Evolutionary conservation across 805 yeast species (phyloP).

Genomic region (Ogataea sp.): DNA sequence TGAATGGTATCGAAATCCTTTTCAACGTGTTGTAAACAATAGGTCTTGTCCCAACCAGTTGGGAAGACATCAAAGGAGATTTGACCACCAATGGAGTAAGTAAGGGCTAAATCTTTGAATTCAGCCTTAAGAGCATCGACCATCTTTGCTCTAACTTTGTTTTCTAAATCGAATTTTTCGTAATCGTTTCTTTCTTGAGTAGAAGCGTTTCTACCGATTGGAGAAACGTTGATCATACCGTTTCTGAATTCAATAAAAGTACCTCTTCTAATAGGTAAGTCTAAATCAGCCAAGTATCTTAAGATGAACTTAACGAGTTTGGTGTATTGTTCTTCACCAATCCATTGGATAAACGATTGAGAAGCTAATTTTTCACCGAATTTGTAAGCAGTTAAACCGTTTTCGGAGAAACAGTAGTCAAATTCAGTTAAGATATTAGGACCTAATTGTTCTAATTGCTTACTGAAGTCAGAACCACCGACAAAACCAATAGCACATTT

Average conservation of each 20-base stretch:
- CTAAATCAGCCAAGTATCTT: slow-evolving; percentile 76
- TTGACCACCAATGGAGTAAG: slow-evolving; percentile 99
- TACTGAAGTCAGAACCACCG: slow-evolving; percentile 92
- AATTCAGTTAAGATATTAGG: slow-evolving; percentile 66
- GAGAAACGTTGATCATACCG: slow-evolving; percentile 98
- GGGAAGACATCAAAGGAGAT: slow-evolving; percentile 99
- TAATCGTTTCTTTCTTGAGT: slow-evolving; percentile 89
- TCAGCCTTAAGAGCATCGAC: slow-evolving; percentile 77
- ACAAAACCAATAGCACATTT: slow-evolving; percentile 95
- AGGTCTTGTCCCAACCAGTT: slow-evolving; percentile 99
- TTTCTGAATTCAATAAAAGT: slow-evolving; percentile 98
- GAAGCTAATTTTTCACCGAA: slow-evolving; percentile 81
- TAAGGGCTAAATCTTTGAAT: slow-evolving; percentile 78
- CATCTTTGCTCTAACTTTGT: slow-evolving; percentile 76
- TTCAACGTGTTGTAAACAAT: slow-evolving; percentile 88
- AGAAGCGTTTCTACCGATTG: slow-evolving; percentile 97
- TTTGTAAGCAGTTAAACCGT: slow-evolving; percentile 97
- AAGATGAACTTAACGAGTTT: slow-evolving; percentile 79
- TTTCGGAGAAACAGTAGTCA: slow-evolving; percentile 95
- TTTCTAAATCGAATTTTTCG: slow-evolving; percentile 74
- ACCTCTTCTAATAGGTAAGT: slow-evolving; percentile 96
- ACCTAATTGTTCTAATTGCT: slow-evolving; percentile 96
- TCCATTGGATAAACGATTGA: slow-evolving; percentile 90
- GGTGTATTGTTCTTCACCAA: slow-evolving; percentile 93
- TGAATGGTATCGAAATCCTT: slow-evolving; percentile 83